A percentile compares a stretch with the other conserved stretches of the same genome.
Evolutionary conservation across 2,329 filamentous ascomycete species (phyloP).

Genomic region (Penicillium sp.): DNA sequence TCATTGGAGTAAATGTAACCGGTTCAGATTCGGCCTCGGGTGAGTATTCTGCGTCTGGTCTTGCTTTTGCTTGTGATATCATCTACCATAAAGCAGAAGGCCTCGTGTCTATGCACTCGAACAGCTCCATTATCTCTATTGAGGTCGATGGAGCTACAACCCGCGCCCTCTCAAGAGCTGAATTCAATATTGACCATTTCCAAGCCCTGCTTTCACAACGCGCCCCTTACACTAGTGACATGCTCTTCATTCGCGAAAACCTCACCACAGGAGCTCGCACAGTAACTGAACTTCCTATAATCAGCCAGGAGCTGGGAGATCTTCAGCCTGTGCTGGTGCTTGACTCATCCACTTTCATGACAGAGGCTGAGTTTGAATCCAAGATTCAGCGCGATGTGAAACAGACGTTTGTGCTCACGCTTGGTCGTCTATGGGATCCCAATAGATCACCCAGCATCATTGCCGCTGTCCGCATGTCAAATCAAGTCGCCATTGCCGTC

Average conservation of each 20-base stretch:
- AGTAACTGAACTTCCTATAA: slow-evolving; percentile 33
- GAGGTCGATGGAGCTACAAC: slow-evolving; percentile 20
- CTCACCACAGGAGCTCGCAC: slow-evolving; percentile 27
- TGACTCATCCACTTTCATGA: slow-evolving; percentile 33
- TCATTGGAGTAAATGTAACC: slow-evolving; percentile 33
- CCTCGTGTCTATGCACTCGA: slow-evolving; percentile 33
- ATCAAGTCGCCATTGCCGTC: slow-evolving; percentile 31
- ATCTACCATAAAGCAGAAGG: slow-evolving; percentile 31
- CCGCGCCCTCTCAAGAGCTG: slow-evolving; percentile 15
- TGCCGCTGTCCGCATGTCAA: slow-evolving; percentile 23
- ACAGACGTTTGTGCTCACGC: slow-evolving; percentile 33
- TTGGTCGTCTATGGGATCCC: slow-evolving; percentile 34
- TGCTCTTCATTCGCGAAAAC: slow-evolving; percentile 33
- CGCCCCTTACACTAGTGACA: slow-evolving; percentile 35
- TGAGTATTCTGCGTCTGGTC: slow-evolving; percentile 27
- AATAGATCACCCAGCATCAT: slow-evolving; percentile 22
- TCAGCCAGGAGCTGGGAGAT: slow-evolving; percentile 34
- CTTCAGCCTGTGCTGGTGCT: slow-evolving; percentile 30
- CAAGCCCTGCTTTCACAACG: slow-evolving; percentile 32
- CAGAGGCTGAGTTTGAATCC: slow-evolving; percentile 24
- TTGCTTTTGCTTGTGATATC: slow-evolving; percentile 35
- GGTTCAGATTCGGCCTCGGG: slow-evolving; percentile 1
- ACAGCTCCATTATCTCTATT: slow-evolving; percentile 34
- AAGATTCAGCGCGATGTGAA: slow-evolving; percentile 31
- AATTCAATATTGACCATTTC: slow-evolving; percentile 35